phyloP scores from a whole-genome alignment of 345 rosid genomes.

The Arabis hirsuta region DNA sequence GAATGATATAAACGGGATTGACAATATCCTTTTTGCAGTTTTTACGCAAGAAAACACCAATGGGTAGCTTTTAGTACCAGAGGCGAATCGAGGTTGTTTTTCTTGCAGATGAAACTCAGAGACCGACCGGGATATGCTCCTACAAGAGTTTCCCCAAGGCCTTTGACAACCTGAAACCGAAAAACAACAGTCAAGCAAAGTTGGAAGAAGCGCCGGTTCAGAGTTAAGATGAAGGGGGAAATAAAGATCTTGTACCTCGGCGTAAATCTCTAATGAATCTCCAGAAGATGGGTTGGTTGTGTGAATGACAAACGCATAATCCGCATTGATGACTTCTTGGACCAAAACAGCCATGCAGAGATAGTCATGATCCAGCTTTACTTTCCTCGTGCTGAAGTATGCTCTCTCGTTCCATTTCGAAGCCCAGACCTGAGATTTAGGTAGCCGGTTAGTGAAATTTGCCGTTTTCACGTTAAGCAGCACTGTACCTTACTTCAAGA shows the following conservation, averaged over 20 bases:
- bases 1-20: neutral
- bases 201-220: slow-evolving; percentile 2
- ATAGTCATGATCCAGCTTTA: slow-evolving; percentile 85
- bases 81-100: slow-evolving; percentile 68
- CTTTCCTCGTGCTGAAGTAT: slow-evolving; percentile 89
- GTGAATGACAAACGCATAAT: slow-evolving; percentile 97
- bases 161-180: slow-evolving; percentile 77
- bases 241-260: slow-evolving; percentile 61
- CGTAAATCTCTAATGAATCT: slow-evolving; percentile 89
- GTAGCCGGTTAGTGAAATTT: slow-evolving; percentile 28
- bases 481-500: slow-evolving; percentile 7
- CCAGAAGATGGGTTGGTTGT: slow-evolving; percentile 97
- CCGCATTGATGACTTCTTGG: slow-evolving; percentile 94
- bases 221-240: neutral
- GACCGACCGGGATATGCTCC: slow-evolving; percentile 99
- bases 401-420: slow-evolving; percentile 99
- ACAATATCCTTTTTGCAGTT: neutral
- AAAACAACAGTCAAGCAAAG: slow-evolving; percentile 22
- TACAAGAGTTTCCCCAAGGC: slow-evolving; percentile 97
- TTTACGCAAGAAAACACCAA: neutral
- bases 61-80: slow-evolving; percentile 53
- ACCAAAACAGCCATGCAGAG: slow-evolving; percentile 99
- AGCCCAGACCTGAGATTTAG: slow-evolving; percentile 84
- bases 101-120: slow-evolving; percentile 88
- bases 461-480: slow-evolving; percentile 11